Evolutionary conservation across 306 rosid species (phyloP), one percentile per base, ranked within the genome.

Genomic region (Dryas octopetala): DNA sequence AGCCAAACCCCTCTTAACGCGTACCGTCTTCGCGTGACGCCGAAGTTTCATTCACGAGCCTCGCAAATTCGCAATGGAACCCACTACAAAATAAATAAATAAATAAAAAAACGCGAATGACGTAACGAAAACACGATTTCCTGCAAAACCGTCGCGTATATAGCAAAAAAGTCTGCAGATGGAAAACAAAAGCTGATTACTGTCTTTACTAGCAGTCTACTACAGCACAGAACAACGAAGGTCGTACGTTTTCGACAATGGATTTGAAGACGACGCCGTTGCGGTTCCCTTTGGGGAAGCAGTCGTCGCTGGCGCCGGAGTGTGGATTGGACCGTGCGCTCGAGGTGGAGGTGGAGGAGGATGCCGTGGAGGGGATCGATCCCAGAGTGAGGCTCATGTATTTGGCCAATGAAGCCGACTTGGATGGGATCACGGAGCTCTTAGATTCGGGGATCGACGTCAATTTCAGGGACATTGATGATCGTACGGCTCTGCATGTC

Each of bases 251-350:
- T 19, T 23, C 17, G 13, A 32, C 5, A 62, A 95, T 95, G 99
- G 97, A 95, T 28, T 8, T 88, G 61, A 90, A 80, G 49, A 44
- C 81, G 77, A 77, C 65, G 79, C 81, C 91, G 17, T 73, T 85
- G 60, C 68, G 99, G 72, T 92, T 95, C 74, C 74, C 74, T 17
- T 79, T 95, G 32, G 89, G 92, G 72, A 95, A 78, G 88, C 99
- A 95, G 52, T 95, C 99, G 44, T 95, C 97, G 57, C 51, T 92
- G 82, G 97, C 97, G 50, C 97, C 97, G 44, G 97, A 86, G 16
- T 63, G 77, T 15, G 59, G 43, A 1, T 23, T 12, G 51, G 54
- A 70, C 26, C 19, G 61, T 23, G 5, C 43, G 74, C 62, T 3
- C 45, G 38, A 2, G 26, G 57, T 2, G 79, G 84, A 49, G 8